Percentiles rank a stretch among this genome's conserved stretches.
Evolutionary conservation across 352 stramenopile genomes (phyloP).

Genomic region (Globisporangium paddicum): DNA sequence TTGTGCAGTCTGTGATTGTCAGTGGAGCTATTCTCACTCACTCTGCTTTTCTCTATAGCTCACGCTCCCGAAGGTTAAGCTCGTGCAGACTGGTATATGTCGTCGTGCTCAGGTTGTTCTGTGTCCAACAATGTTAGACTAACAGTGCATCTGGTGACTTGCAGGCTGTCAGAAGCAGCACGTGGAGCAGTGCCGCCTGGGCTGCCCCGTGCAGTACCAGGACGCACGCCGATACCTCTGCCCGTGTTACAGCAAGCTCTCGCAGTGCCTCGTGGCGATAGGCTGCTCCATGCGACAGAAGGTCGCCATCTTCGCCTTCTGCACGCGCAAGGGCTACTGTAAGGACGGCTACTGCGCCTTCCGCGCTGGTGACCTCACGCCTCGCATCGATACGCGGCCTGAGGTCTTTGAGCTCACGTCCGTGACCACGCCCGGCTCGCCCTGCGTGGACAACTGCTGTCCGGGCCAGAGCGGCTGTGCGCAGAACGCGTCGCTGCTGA

Average conservation of each 20-base stretch:
- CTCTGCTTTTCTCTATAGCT: conserved; percentile 4
- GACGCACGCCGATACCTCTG: conserved; percentile 53
- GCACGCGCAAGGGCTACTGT: conserved; percentile 72
- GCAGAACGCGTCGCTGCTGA: conserved; percentile 43
- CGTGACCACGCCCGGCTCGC: conserved; percentile 42
- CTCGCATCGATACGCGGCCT: conserved; percentile 38
- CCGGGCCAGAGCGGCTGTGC: conserved; percentile 29
- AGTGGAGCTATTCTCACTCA: neutral
- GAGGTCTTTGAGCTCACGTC: conserved; percentile 64
- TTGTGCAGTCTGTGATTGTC: neutral
- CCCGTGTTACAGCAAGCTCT: conserved; percentile 75
- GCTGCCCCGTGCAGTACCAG: conserved; percentile 54
- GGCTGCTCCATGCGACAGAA: conserved; percentile 64
- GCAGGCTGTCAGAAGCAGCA: conserved; percentile 45
- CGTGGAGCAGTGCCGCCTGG: conserved; percentile 43
- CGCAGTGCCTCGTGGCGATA: conserved; percentile 55
- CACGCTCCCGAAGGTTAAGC: conserved; percentile 11
- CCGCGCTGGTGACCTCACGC: conserved; percentile 52
- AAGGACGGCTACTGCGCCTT: conserved; percentile 75
- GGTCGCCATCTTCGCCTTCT: conserved; percentile 57
- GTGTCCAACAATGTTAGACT: neutral
- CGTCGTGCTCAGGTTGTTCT: neutral
- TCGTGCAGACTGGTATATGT: conserved; percentile 9
- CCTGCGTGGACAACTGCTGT: conserved; percentile 67
- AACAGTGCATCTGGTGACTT: neutral